Conservation (phyloP, 352 stramenopile species). For the Phytophthora litchii region DNA sequence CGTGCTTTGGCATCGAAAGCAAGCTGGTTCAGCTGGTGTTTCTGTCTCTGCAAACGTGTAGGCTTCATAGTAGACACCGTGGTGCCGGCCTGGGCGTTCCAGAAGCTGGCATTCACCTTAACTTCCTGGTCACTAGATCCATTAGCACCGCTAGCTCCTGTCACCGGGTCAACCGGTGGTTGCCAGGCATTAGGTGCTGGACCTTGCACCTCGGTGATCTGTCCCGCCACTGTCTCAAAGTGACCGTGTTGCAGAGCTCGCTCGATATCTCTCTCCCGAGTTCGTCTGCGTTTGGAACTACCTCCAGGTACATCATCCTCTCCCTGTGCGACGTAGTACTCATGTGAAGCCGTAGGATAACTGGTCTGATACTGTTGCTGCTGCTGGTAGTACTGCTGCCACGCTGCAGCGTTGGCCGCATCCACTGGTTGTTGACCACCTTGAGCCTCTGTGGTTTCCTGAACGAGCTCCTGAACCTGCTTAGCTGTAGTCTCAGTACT, state of each 20-base stretch:
- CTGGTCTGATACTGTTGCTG: constrained; percentile 43
- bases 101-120: constrained; percentile 78
- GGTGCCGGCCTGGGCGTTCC: constrained; percentile 59
- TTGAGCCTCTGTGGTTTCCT: constrained; percentile 9
- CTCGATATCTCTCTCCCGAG: constrained; percentile 73
- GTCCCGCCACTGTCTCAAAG: constrained; percentile 58
- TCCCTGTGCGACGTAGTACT: constrained; percentile 45
- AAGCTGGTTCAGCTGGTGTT: constrained; percentile 85
- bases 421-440: constrained; percentile 20
- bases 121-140: constrained; percentile 39
- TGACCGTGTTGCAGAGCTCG: constrained; percentile 71
- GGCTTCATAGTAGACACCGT: constrained; percentile 65
- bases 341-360: constrained; percentile 24
- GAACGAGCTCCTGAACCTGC: constrained; percentile 14
- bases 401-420: constrained; percentile 32
- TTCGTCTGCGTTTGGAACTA: constrained; percentile 58
- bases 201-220: constrained; percentile 73
- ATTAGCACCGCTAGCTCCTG: constrained; percentile 5
- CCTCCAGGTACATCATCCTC: constrained; percentile 30
- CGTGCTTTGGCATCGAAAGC: constrained; percentile 78
- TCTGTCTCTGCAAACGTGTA: constrained; percentile 76
- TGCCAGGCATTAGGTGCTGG: constrained; percentile 59
- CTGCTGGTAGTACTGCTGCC: constrained; percentile 48
- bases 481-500: not conserved
- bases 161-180: constrained; percentile 39